Percentiles rank a stretch among this genome's conserved stretches.
phyloP scores from a whole-genome alignment of 2,329 filamentous ascomycete species.

The Beauveria medogensis region DNA sequence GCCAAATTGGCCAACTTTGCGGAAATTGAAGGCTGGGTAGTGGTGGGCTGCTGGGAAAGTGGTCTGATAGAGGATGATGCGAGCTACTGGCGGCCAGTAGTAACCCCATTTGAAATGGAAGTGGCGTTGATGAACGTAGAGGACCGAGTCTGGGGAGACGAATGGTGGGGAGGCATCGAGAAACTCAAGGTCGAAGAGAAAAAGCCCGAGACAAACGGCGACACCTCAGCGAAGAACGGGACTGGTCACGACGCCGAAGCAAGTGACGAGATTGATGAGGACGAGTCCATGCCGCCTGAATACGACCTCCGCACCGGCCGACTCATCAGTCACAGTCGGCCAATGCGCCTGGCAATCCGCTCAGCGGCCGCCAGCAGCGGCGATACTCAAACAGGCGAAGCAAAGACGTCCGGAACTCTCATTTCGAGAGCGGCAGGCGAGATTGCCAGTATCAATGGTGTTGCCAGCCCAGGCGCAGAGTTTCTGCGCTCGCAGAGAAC shows the following conservation, averaged over 20 bases:
- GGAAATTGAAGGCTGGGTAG: constrained; percentile 93
- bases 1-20: constrained; percentile 95
- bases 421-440: constrained; percentile 56
- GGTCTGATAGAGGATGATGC: constrained; percentile 75
- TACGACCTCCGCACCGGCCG: constrained; percentile 86
- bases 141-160: constrained; percentile 73
- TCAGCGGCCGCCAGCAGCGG: background rate
- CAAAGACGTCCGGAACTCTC: constrained; percentile 31
- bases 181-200: constrained; percentile 23
- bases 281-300: constrained; percentile 74
- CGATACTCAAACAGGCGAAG: constrained; percentile 14
- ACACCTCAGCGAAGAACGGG: constrained; percentile 14
- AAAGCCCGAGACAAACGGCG: constrained; percentile 17
- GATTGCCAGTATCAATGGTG: constrained; percentile 72
- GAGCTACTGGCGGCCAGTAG: constrained; percentile 78
- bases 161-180: constrained; percentile 85
- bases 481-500: constrained; percentile 74
- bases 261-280: constrained; percentile 43
- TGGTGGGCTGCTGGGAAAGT: constrained; percentile 97
- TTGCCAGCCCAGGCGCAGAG: constrained; percentile 86
- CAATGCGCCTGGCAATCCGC: constrained; percentile 44
- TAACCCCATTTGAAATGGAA: constrained; percentile 90
- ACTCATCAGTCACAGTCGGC: constrained; percentile 70
- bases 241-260: constrained; percentile 10
- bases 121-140: constrained; percentile 68